These are phyloP conservation scores for Quercus lobata DNA, from an alignment of 331 rosid species.

Conservation along the genomic window DNA sequence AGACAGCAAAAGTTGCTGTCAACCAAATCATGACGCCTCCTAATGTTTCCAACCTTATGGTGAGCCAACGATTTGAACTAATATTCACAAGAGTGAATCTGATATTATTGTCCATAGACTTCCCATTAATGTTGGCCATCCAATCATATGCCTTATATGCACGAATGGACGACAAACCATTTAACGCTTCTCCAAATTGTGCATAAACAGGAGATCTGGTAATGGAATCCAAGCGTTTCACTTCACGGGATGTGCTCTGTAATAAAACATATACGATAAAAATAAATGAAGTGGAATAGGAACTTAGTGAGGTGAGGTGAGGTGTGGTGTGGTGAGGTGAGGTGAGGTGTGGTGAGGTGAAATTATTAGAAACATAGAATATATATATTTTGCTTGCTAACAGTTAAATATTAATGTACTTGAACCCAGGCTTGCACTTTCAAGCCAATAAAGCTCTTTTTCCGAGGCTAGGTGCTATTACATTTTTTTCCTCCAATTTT, in stretches of 20 bases:
- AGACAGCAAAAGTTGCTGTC: conserved; percentile 79
- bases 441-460: background rate
- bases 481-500: background rate
- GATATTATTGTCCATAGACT: conserved; percentile 76
- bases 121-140: conserved; percentile 70
- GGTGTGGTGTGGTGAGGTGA: too few relatives aligned
- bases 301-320: background rate
- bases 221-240: conserved; percentile 82
- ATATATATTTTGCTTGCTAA: background rate
- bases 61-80: conserved; percentile 74
- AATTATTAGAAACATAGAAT: background rate
- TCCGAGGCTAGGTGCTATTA: too few relatives aligned
- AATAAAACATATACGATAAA: background rate
- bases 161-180: conserved; percentile 75
- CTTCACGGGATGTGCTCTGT: conserved; percentile 85
- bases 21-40: conserved; percentile 95
- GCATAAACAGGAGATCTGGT: conserved; percentile 92
- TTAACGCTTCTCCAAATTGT: conserved; percentile 87
- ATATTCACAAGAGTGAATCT: conserved; percentile 63
- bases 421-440: background rate
- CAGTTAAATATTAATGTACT: too few relatives aligned
- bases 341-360: too few relatives aligned
- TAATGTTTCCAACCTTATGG: conserved; percentile 63
- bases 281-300: background rate
- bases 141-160: conserved; percentile 82